These are phyloP conservation scores for Lentinula raphanica DNA, from an alignment of 768 basidiomycete genomes.

Conservation along the genomic window DNA sequence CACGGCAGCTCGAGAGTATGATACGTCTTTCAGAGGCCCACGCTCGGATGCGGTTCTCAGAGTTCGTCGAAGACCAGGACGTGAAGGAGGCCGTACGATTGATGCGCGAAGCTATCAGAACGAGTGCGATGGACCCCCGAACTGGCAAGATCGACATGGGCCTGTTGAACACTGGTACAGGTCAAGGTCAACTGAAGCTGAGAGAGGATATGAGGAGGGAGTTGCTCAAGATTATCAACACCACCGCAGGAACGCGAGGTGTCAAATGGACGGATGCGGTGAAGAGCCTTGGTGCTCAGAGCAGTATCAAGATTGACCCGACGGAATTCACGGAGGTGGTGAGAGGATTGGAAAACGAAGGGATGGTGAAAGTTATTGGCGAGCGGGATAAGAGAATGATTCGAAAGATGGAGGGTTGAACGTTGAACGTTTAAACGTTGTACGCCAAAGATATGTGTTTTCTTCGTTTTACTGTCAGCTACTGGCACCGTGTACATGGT, in stretches of 20 bases:
- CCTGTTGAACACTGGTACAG: conserved; percentile 89
- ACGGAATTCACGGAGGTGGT: conserved; percentile 81
- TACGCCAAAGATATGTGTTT: no score
- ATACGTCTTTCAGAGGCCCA: conserved; percentile 96
- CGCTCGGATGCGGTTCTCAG: conserved; percentile 90
- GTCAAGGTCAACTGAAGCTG: conserved; percentile 77
- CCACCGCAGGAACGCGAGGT: conserved; percentile 45
- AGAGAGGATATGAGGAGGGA: conserved; percentile 89
- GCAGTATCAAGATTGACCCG: conserved; percentile 71
- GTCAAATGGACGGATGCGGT: conserved; percentile 82
- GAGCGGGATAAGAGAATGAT: conserved; percentile 84
- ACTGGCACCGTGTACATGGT: no score
- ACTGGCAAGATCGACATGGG: conserved; percentile 98
- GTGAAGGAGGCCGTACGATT: conserved; percentile 90
- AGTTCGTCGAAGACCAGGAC: conserved; percentile 80
- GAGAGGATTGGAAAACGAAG: conserved; percentile 77
- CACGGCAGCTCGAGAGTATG: conserved; percentile 94
- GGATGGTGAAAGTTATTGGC: conserved; percentile 78
- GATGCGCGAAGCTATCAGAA: conserved; percentile 94
- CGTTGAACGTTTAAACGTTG: no score
- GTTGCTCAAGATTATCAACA: conserved; percentile 60
- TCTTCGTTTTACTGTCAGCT: no score
- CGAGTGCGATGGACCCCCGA: conserved; percentile 90
- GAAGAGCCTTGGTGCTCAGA: conserved; percentile 76
- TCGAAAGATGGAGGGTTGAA: conserved; percentile 49